A percentile compares a stretch with the other conserved stretches of the same genome.
phyloP scores from a whole-genome alignment of 345 rosid genomes.

The Dimocarpus longan region DNA sequence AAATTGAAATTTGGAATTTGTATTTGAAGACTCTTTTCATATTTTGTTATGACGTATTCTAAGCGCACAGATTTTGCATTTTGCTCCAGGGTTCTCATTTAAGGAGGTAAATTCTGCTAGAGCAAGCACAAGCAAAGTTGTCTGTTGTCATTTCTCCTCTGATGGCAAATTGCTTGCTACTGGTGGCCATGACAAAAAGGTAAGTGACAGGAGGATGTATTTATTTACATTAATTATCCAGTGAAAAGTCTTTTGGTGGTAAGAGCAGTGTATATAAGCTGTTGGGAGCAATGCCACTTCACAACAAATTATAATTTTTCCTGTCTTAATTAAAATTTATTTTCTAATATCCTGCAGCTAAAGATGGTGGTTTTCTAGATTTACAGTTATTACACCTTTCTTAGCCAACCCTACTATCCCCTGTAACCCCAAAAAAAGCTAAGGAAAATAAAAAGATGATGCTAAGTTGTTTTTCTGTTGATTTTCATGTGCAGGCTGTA shows the following conservation, averaged over 20 bases:
- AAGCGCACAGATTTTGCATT: slow-evolving; percentile 10
- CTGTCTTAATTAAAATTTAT: not conserved
- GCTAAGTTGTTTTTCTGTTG: slow-evolving; percentile 10
- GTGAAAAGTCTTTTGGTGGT: not conserved
- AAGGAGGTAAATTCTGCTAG: slow-evolving; percentile 64
- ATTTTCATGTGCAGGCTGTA: slow-evolving; percentile 64
- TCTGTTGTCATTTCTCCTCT: slow-evolving; percentile 92
- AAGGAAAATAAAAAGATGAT: not conserved
- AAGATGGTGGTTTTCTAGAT: not conserved
- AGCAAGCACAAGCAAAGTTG: slow-evolving; percentile 82
- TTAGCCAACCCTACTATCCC: not conserved
- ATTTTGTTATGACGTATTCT: slow-evolving; percentile 21
- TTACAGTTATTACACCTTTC: not conserved
- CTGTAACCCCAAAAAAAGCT: not conserved
- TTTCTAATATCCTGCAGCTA: not conserved
- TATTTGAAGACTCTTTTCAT: slow-evolving; percentile 12
- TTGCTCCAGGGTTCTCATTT: slow-evolving; percentile 68
- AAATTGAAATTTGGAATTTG: slow-evolving; percentile 1
- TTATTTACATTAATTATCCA: not conserved
- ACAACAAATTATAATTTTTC: slow-evolving; percentile 1
- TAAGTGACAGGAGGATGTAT: slow-evolving; percentile 28
- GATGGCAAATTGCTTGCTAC: slow-evolving; percentile 96
- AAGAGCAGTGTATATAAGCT: slow-evolving; percentile 3
- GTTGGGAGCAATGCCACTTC: not conserved
- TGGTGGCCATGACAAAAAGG: slow-evolving; percentile 99